Percentiles rank a stretch among this genome's conserved stretches.
phyloP scores from a whole-genome alignment of 2,329 filamentous ascomycete genomes.

The Colletotrichum tropicicola region DNA sequence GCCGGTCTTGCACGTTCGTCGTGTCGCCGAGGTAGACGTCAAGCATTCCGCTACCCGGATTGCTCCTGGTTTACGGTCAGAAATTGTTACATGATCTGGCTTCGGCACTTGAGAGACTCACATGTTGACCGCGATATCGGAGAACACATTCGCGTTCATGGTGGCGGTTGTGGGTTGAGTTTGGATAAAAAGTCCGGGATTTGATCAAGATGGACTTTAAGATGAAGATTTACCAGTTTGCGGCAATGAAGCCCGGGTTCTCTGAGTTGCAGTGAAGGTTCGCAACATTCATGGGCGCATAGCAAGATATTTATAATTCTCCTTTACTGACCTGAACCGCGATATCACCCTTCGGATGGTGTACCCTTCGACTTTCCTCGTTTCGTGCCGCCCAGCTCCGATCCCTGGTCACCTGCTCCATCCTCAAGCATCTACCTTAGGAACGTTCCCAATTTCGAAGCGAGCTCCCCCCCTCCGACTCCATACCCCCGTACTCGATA shows the following conservation, averaged over 20 bases:
- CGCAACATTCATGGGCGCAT: background rate
- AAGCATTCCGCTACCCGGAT: background rate
- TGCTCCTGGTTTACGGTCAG: too few relatives aligned
- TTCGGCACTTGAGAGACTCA: background rate
- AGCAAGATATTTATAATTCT: background rate
- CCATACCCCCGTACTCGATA: background rate
- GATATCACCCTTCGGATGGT: background rate
- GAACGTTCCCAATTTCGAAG: too few relatives aligned
- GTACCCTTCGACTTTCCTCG: background rate
- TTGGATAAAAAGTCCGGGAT: too few relatives aligned
- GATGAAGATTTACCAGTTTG: background rate
- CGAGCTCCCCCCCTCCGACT: background rate
- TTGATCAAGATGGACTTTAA: background rate
- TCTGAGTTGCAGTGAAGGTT: background rate
- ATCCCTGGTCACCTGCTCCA: constrained; percentile 3
- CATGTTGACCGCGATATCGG: background rate
- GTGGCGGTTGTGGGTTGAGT: background rate
- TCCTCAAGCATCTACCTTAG: background rate
- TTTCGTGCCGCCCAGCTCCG: background rate
- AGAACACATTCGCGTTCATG: background rate
- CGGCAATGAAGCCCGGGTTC: constrained; percentile 4
- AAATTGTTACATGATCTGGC: background rate
- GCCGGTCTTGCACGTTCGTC: background rate
- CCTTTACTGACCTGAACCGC: background rate
- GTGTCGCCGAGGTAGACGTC: background rate